These are phyloP conservation scores for Fremontodendron californicum DNA, from an alignment of 345 rosid genomes.

Conservation along the genomic window DNA sequence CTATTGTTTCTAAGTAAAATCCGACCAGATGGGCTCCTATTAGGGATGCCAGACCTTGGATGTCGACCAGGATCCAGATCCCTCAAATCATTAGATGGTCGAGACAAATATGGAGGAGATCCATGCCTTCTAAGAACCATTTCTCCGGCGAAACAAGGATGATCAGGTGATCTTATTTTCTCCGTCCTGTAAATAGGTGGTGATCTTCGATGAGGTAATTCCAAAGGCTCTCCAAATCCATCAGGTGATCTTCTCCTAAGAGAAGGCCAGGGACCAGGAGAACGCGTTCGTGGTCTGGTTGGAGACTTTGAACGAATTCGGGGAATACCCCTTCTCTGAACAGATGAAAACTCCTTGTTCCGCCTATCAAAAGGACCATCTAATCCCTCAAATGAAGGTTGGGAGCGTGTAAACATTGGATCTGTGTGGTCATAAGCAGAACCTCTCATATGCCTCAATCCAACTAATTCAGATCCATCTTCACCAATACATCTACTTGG, in stretches of 20 bases:
- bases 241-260: conserved; percentile 72
- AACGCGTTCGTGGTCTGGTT: conserved; percentile 49
- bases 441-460: conserved; percentile 61
- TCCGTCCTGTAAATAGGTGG: conserved; percentile 62
- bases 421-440: conserved; percentile 41
- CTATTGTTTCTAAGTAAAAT: conserved; percentile 51
- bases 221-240: conserved; percentile 55
- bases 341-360: conserved; percentile 45
- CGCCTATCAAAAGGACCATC: conserved; percentile 53
- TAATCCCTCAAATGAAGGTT: conserved; percentile 51
- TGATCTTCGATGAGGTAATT: conserved; percentile 55
- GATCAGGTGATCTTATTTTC: conserved; percentile 61
- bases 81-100: conserved; percentile 53
- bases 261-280: conserved; percentile 69
- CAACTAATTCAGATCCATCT: conserved; percentile 51
- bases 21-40: conserved; percentile 66
- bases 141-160: conserved; percentile 54
- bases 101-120: conserved; percentile 58
- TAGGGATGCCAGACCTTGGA: conserved; percentile 48
- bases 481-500: conserved; percentile 40
- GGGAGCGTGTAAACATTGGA: conserved; percentile 41
- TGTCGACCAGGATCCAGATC: conserved; percentile 53
- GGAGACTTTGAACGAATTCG: conserved; percentile 69
- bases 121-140: conserved; percentile 58
- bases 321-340: conserved; percentile 44